Evolutionary conservation across 768 basidiomycete species (phyloP).

Genomic region (Rhodotorula paludigena): DNA sequence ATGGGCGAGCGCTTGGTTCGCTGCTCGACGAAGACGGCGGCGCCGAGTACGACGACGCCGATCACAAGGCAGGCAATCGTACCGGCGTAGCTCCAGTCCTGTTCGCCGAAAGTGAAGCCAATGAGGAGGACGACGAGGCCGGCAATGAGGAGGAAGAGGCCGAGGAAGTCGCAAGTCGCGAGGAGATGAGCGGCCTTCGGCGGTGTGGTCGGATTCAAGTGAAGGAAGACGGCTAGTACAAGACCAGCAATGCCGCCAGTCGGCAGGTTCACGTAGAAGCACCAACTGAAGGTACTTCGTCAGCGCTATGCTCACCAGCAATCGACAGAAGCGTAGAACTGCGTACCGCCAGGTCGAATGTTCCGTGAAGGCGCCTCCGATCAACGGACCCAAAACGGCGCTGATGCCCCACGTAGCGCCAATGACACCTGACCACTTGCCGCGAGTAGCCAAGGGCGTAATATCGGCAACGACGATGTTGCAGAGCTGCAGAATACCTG

Average conservation of each 20-base stretch:
- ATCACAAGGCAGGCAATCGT: slow-evolving; percentile 39
- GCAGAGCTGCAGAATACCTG: slow-evolving; percentile 53
- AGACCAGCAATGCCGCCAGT: slow-evolving; percentile 45
- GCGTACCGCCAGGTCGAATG: slow-evolving; percentile 74
- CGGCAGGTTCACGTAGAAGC: slow-evolving; percentile 45
- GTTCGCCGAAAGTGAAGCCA: slow-evolving; percentile 43
- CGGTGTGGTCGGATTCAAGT: slow-evolving; percentile 45
- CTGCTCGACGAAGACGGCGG: slow-evolving; percentile 38
- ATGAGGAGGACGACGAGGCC: slow-evolving; percentile 43
- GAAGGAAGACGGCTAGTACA: slow-evolving; percentile 47
- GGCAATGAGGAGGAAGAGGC: slow-evolving; percentile 24
- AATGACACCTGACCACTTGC: slow-evolving; percentile 43
- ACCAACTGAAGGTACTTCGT: background rate
- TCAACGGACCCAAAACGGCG: slow-evolving; percentile 67
- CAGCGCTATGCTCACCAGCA: background rate
- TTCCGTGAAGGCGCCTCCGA: slow-evolving; percentile 55
- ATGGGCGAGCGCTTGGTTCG: slow-evolving; percentile 48
- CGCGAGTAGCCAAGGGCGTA: slow-evolving; percentile 45
- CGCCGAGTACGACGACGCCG: slow-evolving; percentile 35
- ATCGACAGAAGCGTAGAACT: background rate
- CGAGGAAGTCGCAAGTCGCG: slow-evolving; percentile 49
- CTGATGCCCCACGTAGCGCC: slow-evolving; percentile 55
- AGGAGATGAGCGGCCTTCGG: slow-evolving; percentile 41
- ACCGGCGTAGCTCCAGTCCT: slow-evolving; percentile 26
- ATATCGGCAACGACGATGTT: slow-evolving; percentile 45